These are phyloP conservation scores for Polytrichum formosum DNA, from an alignment of 225 moss, liverwort and hornwort genomes.

Conservation along the genomic window DNA sequence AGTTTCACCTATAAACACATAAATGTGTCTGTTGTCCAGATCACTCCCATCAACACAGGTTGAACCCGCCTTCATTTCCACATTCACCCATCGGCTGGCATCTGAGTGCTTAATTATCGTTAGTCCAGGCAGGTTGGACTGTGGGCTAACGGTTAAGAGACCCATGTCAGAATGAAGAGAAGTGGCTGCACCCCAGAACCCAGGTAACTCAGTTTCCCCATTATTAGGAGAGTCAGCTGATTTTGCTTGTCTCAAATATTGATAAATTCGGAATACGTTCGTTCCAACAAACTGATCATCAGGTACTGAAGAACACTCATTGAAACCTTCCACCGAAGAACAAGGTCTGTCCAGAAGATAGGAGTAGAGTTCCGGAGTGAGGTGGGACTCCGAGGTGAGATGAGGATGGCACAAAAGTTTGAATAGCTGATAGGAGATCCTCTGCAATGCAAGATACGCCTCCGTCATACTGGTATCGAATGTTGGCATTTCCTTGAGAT, in stretches of 20 bases:
- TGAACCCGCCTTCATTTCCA: slow-evolving; percentile 43
- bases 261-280: slow-evolving; percentile 46
- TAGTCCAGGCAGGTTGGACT: slow-evolving; percentile 43
- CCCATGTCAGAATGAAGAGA: slow-evolving; percentile 53
- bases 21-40: slow-evolving; percentile 24
- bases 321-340: slow-evolving; percentile 12
- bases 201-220: slow-evolving; percentile 11
- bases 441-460: slow-evolving; percentile 39
- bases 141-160: slow-evolving; percentile 48
- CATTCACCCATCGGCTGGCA: slow-evolving; percentile 51
- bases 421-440: slow-evolving; percentile 39
- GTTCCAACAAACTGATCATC: slow-evolving; percentile 35
- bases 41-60: slow-evolving; percentile 32
- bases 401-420: slow-evolving; percentile 49
- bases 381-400: slow-evolving; percentile 29
- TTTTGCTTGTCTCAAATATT: slow-evolving; percentile 27
- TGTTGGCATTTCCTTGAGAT: slow-evolving; percentile 26
- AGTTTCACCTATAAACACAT: slow-evolving; percentile 48
- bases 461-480: slow-evolving; percentile 25
- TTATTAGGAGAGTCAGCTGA: not conserved
- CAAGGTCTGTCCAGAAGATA: slow-evolving; percentile 36
- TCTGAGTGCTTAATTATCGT: slow-evolving; percentile 37
- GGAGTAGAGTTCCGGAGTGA: slow-evolving; percentile 23
- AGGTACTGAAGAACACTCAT: slow-evolving; percentile 33
- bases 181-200: slow-evolving; percentile 32